A percentile compares a stretch with the other conserved stretches of the same genome.
Evolutionary conservation across 257 asterid genomes (phyloP).

Genomic region (Henckelia pumila): DNA sequence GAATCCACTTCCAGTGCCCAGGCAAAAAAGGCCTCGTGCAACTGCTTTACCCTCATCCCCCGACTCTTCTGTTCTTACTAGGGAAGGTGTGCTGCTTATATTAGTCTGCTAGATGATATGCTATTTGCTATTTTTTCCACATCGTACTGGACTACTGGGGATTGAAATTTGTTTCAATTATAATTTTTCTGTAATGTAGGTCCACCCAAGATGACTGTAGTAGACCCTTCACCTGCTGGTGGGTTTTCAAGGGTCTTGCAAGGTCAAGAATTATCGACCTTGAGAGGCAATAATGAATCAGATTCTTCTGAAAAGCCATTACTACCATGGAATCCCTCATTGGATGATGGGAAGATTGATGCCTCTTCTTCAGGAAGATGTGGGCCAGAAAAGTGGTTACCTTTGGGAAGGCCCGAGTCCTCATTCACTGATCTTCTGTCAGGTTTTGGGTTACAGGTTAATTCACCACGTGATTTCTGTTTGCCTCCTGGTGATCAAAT

Average conservation of each 20-base stretch:
- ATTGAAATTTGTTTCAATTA: slow-evolving; percentile 16
- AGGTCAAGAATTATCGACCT: slow-evolving; percentile 87
- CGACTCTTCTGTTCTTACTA: slow-evolving; percentile 72
- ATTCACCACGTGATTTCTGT: slow-evolving; percentile 44
- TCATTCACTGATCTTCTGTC: slow-evolving; percentile 74
- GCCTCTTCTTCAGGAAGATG: slow-evolving; percentile 49
- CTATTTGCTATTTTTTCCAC: slow-evolving; percentile 18
- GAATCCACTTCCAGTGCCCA: slow-evolving; percentile 71
- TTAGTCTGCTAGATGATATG: slow-evolving; percentile 3
- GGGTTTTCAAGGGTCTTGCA: slow-evolving; percentile 88
- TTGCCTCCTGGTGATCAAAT: slow-evolving; percentile 45
- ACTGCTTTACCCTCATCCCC: slow-evolving; percentile 68
- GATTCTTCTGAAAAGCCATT: slow-evolving; percentile 66
- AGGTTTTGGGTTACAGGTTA: slow-evolving; percentile 68
- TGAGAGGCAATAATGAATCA: slow-evolving; percentile 67
- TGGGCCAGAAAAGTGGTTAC: slow-evolving; percentile 58
- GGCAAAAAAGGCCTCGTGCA: slow-evolving; percentile 79
- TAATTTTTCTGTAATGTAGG: slow-evolving; percentile 38
- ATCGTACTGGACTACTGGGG: background rate
- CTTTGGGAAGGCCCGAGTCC: slow-evolving; percentile 63
- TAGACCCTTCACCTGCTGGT: slow-evolving; percentile 67
- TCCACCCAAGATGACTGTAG: slow-evolving; percentile 53
- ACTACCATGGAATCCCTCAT: slow-evolving; percentile 41
- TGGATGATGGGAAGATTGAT: slow-evolving; percentile 60
- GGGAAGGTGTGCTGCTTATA: slow-evolving; percentile 59